Conservation (phyloP, 495 filamentous ascomycete species). For the Sphaerosporella brunnea region DNA sequence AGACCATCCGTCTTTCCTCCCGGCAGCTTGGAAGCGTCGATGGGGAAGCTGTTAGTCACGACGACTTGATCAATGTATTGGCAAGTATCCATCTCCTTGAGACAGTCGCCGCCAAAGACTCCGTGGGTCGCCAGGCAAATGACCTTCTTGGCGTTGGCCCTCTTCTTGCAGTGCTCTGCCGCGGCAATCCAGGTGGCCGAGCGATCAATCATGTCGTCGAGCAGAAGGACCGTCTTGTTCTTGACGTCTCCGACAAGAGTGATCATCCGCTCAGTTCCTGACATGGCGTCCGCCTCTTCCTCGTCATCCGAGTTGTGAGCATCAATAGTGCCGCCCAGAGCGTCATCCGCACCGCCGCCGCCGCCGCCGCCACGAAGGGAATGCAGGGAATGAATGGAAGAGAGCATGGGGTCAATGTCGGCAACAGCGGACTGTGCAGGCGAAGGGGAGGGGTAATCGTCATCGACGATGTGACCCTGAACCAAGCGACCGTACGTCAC, state of each 20-base stretch:
- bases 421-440: slow-evolving; percentile 40
- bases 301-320: slow-evolving; percentile 68
- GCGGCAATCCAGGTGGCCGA: slow-evolving; percentile 92
- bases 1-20: slow-evolving; percentile 34
- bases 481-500: slow-evolving; percentile 81
- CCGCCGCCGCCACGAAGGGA: too few species aligned
- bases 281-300: slow-evolving; percentile 61
- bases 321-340: slow-evolving; percentile 68
- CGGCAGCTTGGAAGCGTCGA: slow-evolving; percentile 48
- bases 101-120: slow-evolving; percentile 73
- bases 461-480: slow-evolving; percentile 92
- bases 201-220: slow-evolving; percentile 99
- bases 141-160: slow-evolving; percentile 77
- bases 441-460: slow-evolving; percentile 66
- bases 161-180: slow-evolving; percentile 91
- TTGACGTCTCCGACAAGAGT: slow-evolving; percentile 88
- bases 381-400: slow-evolving; percentile 44
- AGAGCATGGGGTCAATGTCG: slow-evolving; percentile 43
- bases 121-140: slow-evolving; percentile 97
- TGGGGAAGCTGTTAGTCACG: slow-evolving; percentile 93
- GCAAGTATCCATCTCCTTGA: slow-evolving; percentile 80
- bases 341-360: slow-evolving; percentile 37
- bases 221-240: slow-evolving; percentile 70
- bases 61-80: slow-evolving; percentile 84
- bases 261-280: slow-evolving; percentile 75